Conservation (phyloP, 2,329 filamentous ascomycete genomes). For the Lizonia empirigonia region DNA sequence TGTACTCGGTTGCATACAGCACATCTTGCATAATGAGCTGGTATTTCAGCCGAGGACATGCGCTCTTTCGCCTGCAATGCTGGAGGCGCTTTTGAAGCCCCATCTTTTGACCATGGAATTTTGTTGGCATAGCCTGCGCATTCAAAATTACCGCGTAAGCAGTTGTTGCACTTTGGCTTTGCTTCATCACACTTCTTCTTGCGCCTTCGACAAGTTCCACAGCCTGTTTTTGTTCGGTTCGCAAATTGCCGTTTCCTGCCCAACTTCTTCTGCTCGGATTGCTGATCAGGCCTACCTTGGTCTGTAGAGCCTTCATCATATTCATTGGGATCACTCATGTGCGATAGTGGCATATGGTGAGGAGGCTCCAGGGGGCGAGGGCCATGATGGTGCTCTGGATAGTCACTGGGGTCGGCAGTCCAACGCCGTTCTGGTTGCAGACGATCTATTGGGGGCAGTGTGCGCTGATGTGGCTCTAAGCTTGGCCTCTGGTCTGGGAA, state of each 20-base stretch:
- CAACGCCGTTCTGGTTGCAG: slow-evolving; percentile 37
- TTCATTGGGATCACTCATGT: slow-evolving; percentile 21
- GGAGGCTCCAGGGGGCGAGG: slow-evolving; percentile 27
- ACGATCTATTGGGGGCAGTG: slow-evolving; percentile 38
- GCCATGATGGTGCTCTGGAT: slow-evolving; percentile 32
- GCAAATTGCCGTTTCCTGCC: slow-evolving; percentile 70
- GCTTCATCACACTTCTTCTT: slow-evolving; percentile 99
- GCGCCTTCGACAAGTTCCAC: slow-evolving; percentile 84
- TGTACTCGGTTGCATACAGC: slow-evolving; percentile 28
- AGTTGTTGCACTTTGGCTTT: slow-evolving; percentile 94
- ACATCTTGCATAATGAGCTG: slow-evolving; percentile 24
- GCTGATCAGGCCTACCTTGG: slow-evolving; percentile 51
- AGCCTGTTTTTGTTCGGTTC: slow-evolving; percentile 94
- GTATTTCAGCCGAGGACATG: slow-evolving; percentile 31
- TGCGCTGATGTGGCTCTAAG: slow-evolving; percentile 16
- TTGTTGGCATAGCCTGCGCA: slow-evolving; percentile 90
- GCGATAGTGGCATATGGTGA: slow-evolving; percentile 15
- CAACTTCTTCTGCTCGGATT: slow-evolving; percentile 53
- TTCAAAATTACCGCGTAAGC: slow-evolving; percentile 83
- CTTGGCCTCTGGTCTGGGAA: slow-evolving; percentile 9
- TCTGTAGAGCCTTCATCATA: slow-evolving; percentile 43
- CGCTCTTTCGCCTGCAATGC: slow-evolving; percentile 83
- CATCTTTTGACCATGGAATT: slow-evolving; percentile 77
- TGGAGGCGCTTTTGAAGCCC: slow-evolving; percentile 61
- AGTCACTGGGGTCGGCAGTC: slow-evolving; percentile 37